Base-by-base conservation (phyloP, 75 land plant species). In the Sequoia sempervirens region DNA sequence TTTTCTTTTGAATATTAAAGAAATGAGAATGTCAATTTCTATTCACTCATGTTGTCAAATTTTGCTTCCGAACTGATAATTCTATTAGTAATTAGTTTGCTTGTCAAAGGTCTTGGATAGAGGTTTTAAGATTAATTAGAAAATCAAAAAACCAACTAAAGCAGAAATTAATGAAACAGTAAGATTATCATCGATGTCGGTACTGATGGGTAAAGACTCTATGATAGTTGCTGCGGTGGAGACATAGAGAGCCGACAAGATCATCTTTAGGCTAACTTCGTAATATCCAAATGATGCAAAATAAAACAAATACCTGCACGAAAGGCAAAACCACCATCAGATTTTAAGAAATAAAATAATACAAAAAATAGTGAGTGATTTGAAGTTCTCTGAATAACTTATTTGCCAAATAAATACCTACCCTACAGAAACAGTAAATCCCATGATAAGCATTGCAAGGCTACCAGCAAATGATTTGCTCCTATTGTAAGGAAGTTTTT, bases 121-220 rank as follows among this genome's bases (percentile, higher is more conserved):
- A 46, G 50, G 50, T 46, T 46, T 46, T 8, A 46, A 0, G 50
- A 10, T 46, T 46, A 46, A 46, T 46, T 82, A 93, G 79, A 97
- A 86, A 40, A 95, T 45, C 58, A 93, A 83, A 58, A 78, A 80
- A 68, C 96, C 98, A 17, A 91, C 85, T 30, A 89, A 61, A 3
- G 96, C 38, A 7, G 99, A 94, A 36, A 94, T 87, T 66, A 94
- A 78, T 17, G 99, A 93, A 36, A 97, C 94, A 7, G 98, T 97
- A 38, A 97, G 91, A 89, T 97, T 97, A 84, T 97, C 99, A 86
- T 97, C 98, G 46, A 97, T 86, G 40, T 89, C 84, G 38, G 91
- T 89, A 84, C 98, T 96, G 43, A 97, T 89, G 1, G 99, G 98
- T 58, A 94, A 89, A 32, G 99, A 96, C 81, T 97, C 99, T 26